A percentile compares a stretch with the other conserved stretches of the same genome.
Evolutionary conservation across 2,329 filamentous ascomycete genomes (phyloP).

Genomic region (Verticillium nubilum): DNA sequence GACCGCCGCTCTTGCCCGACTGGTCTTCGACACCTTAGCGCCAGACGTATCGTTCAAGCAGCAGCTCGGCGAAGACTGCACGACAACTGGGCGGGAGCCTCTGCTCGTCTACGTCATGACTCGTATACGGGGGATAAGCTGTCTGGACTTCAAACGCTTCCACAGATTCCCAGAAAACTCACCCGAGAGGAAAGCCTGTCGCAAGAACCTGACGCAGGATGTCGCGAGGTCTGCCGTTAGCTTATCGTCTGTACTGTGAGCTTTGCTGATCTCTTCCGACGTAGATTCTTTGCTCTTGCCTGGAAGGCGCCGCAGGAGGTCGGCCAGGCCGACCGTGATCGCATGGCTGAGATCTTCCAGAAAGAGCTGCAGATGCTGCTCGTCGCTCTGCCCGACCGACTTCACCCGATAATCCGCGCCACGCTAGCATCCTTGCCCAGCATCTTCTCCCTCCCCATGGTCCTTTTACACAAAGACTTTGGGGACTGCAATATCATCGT

Average conservation of each 20-base stretch:
- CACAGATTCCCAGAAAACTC: conserved; percentile 28
- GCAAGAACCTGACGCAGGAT: conserved; percentile 27
- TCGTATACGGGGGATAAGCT: conserved; percentile 25
- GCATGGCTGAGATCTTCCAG: conserved; percentile 18
- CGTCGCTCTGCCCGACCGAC: conserved; percentile 25
- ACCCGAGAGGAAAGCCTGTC: conserved; percentile 21
- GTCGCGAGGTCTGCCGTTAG: conserved; percentile 18
- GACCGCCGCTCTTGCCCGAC: conserved; percentile 18
- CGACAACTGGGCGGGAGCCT: too few relatives aligned
- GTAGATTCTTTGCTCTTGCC: conserved; percentile 32
- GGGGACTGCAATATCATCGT: conserved; percentile 32
- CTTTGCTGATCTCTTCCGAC: conserved; percentile 5
- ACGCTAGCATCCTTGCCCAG: conserved; percentile 22
- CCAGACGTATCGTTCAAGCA: conserved; percentile 21
- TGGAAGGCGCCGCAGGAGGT: conserved; percentile 28
- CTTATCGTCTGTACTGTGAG: too few relatives aligned
- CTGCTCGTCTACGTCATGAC: conserved; percentile 27
- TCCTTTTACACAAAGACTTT: conserved; percentile 33
- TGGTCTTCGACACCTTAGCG: conserved; percentile 24
- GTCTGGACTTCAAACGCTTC: conserved; percentile 29
- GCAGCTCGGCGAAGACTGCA: conserved; percentile 11
- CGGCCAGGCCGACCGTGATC: conserved; percentile 16
- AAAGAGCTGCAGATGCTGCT: conserved; percentile 26
- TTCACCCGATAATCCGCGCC: conserved; percentile 23
- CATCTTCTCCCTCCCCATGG: conserved; percentile 31